phyloP scores from a whole-genome alignment of 139 green algal species.

The Prasinococcaceae sp. region DNA sequence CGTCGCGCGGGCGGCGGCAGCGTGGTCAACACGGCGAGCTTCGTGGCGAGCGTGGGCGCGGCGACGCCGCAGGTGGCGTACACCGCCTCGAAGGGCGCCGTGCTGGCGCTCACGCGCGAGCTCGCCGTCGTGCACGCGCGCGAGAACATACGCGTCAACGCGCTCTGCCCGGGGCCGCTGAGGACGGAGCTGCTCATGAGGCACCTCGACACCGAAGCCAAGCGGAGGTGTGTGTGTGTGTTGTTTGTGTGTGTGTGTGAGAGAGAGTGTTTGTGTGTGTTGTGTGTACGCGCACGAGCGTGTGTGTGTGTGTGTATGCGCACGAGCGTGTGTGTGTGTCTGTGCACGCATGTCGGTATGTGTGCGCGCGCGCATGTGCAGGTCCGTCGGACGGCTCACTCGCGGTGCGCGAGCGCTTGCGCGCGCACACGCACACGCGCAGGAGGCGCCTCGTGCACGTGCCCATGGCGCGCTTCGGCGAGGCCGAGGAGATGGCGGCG shows the following conservation, averaged over 20 bases:
- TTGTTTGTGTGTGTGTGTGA: no score
- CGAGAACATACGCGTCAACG: constrained; percentile 22
- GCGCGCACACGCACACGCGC: background rate
- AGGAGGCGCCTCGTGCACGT: constrained; percentile 10
- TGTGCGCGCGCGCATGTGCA: no score
- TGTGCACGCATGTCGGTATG: no score
- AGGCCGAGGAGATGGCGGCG: constrained; percentile 20
- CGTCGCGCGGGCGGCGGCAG: constrained; percentile 8
- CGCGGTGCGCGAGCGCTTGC: no score
- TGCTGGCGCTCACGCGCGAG: constrained; percentile 18
- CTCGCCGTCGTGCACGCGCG: constrained; percentile 20
- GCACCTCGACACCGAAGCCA: constrained; percentile 17
- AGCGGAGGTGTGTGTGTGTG: constrained; percentile 1
- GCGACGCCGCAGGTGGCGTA: constrained; percentile 21
- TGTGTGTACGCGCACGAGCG: no score
- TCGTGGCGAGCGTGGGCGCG: constrained; percentile 18
- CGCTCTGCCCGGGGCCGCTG: constrained; percentile 17
- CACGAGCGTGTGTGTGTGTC: no score
- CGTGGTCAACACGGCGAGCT: constrained; percentile 22
- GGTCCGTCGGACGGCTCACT: no score
- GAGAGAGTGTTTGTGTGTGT: no score
- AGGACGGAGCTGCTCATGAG: constrained; percentile 20
- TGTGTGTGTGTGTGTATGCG: no score
- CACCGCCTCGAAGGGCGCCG: constrained; percentile 22
- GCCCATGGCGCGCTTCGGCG: constrained; percentile 20